Conservation (phyloP, 495 filamentous ascomycete species). For the Aspergillus cavernicola region DNA sequence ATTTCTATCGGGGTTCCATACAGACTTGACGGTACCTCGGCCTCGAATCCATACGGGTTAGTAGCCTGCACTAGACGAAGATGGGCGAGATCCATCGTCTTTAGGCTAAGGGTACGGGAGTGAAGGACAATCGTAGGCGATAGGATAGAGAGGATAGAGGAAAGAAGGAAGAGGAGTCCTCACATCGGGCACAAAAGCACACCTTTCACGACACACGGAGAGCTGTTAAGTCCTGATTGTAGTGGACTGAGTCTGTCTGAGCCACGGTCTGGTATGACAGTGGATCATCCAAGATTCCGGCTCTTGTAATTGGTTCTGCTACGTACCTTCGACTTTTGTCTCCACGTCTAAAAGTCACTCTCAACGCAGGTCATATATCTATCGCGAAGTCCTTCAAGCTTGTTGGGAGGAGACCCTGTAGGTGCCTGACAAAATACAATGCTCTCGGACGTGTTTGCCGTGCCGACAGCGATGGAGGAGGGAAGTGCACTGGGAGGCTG, state of each 20-base stretch:
- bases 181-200: too few species aligned
- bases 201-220: neutral
- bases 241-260: neutral
- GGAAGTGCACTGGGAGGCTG: too few species aligned
- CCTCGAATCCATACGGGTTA: slow-evolving; percentile 7
- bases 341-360: neutral
- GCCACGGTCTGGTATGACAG: neutral
- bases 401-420: neutral
- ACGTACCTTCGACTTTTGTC: neutral
- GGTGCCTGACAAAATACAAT: too few species aligned
- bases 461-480: too few species aligned
- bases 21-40: neutral
- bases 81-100: slow-evolving; percentile 15
- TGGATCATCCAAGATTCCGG: neutral
- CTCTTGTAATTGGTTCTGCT: neutral
- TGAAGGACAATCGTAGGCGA: neutral
- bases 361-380: neutral
- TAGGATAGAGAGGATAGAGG: neutral
- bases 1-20: slow-evolving; percentile 15
- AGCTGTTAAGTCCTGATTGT: neutral
- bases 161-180: neutral
- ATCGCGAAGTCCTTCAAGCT: neutral
- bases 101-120: neutral
- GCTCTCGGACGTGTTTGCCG: too few species aligned
- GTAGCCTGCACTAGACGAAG: neutral